Percentiles rank a stretch among this genome's conserved stretches.
Evolutionary conservation across 768 basidiomycete species (phyloP).

Genomic region (Tephrocybe sp.): DNA sequence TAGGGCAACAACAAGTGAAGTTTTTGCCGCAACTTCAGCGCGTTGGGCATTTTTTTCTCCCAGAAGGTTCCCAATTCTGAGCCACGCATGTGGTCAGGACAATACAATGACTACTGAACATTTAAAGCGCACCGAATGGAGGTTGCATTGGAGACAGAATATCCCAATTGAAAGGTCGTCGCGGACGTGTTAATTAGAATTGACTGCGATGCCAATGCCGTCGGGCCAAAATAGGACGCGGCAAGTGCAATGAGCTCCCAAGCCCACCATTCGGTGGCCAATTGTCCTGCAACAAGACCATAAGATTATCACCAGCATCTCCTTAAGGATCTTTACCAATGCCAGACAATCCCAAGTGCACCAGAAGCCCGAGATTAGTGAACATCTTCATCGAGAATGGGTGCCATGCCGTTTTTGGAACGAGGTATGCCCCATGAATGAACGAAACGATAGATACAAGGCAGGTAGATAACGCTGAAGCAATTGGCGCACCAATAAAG

Average conservation of each 20-base stretch:
- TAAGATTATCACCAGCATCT: neutral
- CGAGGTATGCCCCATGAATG: slow-evolving; percentile 57
- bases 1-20: slow-evolving; percentile 2
- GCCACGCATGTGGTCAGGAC: neutral
- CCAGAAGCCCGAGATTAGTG: slow-evolving; percentile 59
- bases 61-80: slow-evolving; percentile 7
- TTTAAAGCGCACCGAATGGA: neutral
- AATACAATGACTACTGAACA: neutral
- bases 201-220: neutral
- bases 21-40: slow-evolving; percentile 5
- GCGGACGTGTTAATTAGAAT: slow-evolving; percentile 2
- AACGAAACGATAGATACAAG: slow-evolving; percentile 61
- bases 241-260: slow-evolving; percentile 79
- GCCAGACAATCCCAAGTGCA: slow-evolving; percentile 77
- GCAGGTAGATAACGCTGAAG: slow-evolving; percentile 83
- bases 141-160: slow-evolving; percentile 2
- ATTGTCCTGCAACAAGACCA: slow-evolving; percentile 47
- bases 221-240: slow-evolving; percentile 37
- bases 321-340: slow-evolving; percentile 41
- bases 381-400: slow-evolving; percentile 64
- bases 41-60: slow-evolving; percentile 4
- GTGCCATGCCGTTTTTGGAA: slow-evolving; percentile 75
- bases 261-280: slow-evolving; percentile 92
- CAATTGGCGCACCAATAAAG: slow-evolving; percentile 88
- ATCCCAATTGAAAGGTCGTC: slow-evolving; percentile 2